These are phyloP conservation scores for Candida jianshihensis DNA, from an alignment of 805 yeast species.

Conservation along the genomic window DNA sequence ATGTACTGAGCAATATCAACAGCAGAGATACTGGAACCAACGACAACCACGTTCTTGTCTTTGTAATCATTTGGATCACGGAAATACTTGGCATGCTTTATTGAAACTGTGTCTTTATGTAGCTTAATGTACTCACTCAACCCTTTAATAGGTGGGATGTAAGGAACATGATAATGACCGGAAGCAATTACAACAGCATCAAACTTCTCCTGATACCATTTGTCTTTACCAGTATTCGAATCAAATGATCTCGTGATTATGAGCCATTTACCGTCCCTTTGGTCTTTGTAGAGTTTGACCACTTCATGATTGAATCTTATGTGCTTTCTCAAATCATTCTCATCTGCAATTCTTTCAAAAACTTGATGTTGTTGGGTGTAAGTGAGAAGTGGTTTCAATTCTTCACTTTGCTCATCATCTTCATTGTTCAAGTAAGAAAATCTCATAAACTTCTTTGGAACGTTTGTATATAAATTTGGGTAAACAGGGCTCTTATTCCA, in stretches of 20 bases:
- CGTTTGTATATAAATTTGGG: slow-evolving; percentile 30
- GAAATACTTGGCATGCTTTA: slow-evolving; percentile 26
- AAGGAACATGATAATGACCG: slow-evolving; percentile 49
- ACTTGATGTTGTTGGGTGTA: slow-evolving; percentile 15
- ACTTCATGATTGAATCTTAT: slow-evolving; percentile 30
- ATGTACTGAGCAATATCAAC: slow-evolving; percentile 38
- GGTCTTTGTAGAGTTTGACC: slow-evolving; percentile 23
- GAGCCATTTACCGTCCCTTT: slow-evolving; percentile 25
- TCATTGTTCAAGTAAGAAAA: slow-evolving; percentile 26
- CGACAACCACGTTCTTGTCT: slow-evolving; percentile 35
- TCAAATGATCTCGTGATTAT: neutral
- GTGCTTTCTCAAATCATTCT: slow-evolving; percentile 22
- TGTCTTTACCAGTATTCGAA: slow-evolving; percentile 16
- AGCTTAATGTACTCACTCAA: slow-evolving; percentile 21
- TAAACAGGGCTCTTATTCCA: slow-evolving; percentile 31
- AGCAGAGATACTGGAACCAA: slow-evolving; percentile 67
- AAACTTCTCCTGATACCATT: slow-evolving; percentile 29
- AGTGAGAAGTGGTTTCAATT: slow-evolving; percentile 18
- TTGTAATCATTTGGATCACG: slow-evolving; percentile 12
- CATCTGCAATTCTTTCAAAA: slow-evolving; percentile 1
- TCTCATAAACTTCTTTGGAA: slow-evolving; percentile 29
- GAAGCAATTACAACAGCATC: slow-evolving; percentile 39
- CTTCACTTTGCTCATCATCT: slow-evolving; percentile 25
- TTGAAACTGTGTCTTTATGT: neutral
- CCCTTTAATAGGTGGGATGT: slow-evolving; percentile 37